Base-by-base conservation (phyloP, 371 early-diverging fungal species). In the Actinomortierella wolfii region DNA sequence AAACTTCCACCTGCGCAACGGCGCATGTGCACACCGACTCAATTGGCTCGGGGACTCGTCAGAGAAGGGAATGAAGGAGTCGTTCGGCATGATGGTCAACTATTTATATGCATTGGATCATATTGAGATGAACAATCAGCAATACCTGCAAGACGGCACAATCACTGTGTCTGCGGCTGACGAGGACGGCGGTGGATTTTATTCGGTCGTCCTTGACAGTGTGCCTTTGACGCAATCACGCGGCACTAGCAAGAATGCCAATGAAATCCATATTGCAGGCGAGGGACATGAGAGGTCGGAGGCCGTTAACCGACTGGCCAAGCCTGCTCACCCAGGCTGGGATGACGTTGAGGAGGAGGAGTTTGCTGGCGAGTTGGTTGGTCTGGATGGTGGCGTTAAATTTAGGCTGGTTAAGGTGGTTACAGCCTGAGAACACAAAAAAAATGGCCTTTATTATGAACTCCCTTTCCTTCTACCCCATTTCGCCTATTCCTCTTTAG, bases 1-100 rank as follows among this genome's bases (percentile, higher is more conserved):
- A 23, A 93, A 94, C 71, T 95, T 95, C 62, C 96, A 95, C 61
- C 69, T 94, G 47, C 86, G 94, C 25, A 95, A 95, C 68, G 96
- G 96, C 8, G 94, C 95, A 0, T 88, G 89, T 56, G 84, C 92
- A 6, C 86, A 92, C 60, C 86, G 88, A 4, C 57, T 95, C 52
- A 92, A 94, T 70, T 95, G 94, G 93, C 78, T 86, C 51, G 95
- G 87, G 15, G 92, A 94, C 67, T 78, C 80, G 0, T 92, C 90
- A 45, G 81, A 76, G 3, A 89, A 87, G 62, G 93, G 94, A 4
- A 63, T 91, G 56, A 64, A 81, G 15, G 89, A 94, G 67, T 92
- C 93, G 8, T 89, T 86, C 63, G 94, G 94, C 7, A 85, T 94
- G 51, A 95, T 95, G 96, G 83, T 90, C 48, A 94, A 95, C 71